phyloP scores from a whole-genome alignment of 1,284 basidiomycete genomes.

The Cutaneotrichosporon sp. region DNA sequence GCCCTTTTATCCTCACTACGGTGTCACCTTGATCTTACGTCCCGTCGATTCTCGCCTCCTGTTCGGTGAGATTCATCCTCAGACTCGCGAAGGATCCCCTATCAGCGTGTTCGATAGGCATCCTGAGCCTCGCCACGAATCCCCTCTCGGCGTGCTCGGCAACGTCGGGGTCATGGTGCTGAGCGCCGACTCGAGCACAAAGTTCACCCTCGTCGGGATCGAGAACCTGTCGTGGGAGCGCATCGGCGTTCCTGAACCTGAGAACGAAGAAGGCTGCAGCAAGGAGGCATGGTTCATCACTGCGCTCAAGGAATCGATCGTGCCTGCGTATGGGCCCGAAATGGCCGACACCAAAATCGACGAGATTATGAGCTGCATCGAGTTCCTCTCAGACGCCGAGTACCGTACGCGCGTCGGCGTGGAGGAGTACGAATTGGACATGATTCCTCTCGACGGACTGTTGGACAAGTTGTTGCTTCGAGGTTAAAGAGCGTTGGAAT shows the following conservation, averaged over 20 bases:
- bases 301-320: not conserved
- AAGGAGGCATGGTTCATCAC: slow-evolving; percentile 1
- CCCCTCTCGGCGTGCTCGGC: not conserved
- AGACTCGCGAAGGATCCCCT: too few species aligned
- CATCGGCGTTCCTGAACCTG: not conserved
- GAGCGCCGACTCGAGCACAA: not conserved
- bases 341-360: slow-evolving; percentile 2
- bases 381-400: slow-evolving; percentile 5
- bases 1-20: too few species aligned
- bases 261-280: not conserved
- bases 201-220: slow-evolving; percentile 5
- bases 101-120: not conserved
- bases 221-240: slow-evolving; percentile 4
- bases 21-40: slow-evolving; percentile 1
- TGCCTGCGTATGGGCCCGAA: not conserved
- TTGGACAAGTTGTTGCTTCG: not conserved
- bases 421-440: slow-evolving; percentile 7
- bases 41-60: not conserved
- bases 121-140: not conserved
- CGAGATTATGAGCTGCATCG: slow-evolving; percentile 9
- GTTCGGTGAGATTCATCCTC: too few species aligned
- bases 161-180: not conserved
- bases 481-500: too few species aligned
- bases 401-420: slow-evolving; percentile 2
- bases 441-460: not conserved